Base-by-base conservation (phyloP, 495 filamentous ascomycete genomes). In the Pseudoneurospora amorphoporcata region DNA sequence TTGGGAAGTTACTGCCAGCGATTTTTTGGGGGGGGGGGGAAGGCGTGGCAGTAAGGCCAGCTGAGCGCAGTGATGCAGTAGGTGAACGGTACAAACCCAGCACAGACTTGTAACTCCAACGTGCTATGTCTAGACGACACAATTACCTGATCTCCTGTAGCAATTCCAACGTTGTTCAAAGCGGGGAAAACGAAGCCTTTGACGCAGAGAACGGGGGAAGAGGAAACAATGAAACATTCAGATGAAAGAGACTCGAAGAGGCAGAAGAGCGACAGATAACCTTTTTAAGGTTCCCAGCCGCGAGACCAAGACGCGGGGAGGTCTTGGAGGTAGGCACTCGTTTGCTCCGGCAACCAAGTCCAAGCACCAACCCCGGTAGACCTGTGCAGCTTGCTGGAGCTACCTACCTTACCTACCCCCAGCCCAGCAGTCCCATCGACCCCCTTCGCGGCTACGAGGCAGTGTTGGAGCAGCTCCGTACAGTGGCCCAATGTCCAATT, bases 141-240 rank as follows among this genome's bases (percentile, higher is more conserved):
- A 61, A 61, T 61, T 32, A 61, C 53, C 53, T 61, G 53, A 61
- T 35, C 53, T 61, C 53, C 53, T 61, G 53, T 61, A 32, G 6
- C 53, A 35, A 61, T 61, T 61, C 53, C 53, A 61, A 61, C 53
- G 53, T 61, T 61, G 53, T 61, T 61, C 53, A 61, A 32, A 32
- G 53, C 53, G 23, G 53, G 53, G 53, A 61, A 40, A 61, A 61
- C 53, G 53, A 61, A 61, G 23, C 53, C 23, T 61, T 61, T 61
- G 53, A 61, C 53, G 53, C 53, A 61, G 53, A 61, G 53, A 61
- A 61, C 53, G 12, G 53, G 41, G 23, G 53, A 23, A 16, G 53
- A 35, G 53, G 53, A 61, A 61, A 70, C 69, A 70, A 45, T 32
- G 69, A 45, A 70, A 70, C 69, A 70, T 58, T 58, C 39, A 70